Evolutionary conservation across 2,329 filamentous ascomycete species (phyloP).

Genomic region (Colletotrichum sp.): DNA sequence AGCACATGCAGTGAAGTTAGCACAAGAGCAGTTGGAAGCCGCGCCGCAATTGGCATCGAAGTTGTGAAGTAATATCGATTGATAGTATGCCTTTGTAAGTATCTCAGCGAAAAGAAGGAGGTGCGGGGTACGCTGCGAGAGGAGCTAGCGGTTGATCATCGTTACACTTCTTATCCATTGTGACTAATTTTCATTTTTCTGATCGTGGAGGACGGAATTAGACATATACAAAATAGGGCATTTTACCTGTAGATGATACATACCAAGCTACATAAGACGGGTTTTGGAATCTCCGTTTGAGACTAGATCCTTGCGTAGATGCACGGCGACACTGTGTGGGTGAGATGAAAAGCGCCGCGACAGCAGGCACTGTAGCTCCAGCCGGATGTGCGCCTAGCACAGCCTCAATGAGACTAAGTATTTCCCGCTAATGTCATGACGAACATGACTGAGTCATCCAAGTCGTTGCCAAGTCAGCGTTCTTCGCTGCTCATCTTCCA

Average conservation of each 20-base stretch:
- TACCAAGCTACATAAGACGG: not conserved
- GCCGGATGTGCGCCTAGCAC: not conserved
- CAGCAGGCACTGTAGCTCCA: not conserved
- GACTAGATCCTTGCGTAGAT: not conserved
- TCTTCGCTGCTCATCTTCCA: not conserved
- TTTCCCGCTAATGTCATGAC: not conserved
- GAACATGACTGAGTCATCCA: not conserved
- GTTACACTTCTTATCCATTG: not conserved
- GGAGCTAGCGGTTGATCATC: not conserved
- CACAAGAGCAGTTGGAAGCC: not conserved
- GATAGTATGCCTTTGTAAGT: not conserved
- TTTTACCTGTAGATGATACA: accelerated
- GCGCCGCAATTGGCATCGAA: not conserved
- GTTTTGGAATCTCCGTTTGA: not conserved
- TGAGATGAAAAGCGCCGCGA: not conserved
- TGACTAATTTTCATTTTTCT: not conserved
- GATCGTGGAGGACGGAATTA: not conserved
- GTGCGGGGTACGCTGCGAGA: not conserved
- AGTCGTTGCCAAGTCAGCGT: not conserved
- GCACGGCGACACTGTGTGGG: not conserved
- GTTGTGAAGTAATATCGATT: not conserved
- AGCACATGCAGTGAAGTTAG: not conserved
- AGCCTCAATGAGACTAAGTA: not conserved
- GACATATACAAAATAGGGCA: not conserved
- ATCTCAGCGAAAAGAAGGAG: not conserved